phyloP scores from a whole-genome alignment of 257 asterid genomes.

The Nicotiana obtusifolia region DNA sequence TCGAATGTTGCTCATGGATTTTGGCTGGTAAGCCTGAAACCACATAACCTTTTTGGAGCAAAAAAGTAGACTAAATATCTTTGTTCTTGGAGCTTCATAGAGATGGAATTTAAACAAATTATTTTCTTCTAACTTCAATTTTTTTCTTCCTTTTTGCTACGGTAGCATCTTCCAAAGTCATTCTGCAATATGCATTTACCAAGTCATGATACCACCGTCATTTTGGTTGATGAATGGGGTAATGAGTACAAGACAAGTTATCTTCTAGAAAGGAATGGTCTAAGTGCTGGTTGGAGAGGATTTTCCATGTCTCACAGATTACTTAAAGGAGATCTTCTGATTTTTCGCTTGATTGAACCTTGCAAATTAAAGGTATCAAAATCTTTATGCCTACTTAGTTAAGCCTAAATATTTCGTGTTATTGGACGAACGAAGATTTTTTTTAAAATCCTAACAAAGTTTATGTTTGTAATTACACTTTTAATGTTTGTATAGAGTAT shows the following conservation, averaged over 20 bases:
- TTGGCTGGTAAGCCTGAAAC: constrained; percentile 70
- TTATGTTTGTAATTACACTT: background rate
- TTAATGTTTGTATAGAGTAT: background rate
- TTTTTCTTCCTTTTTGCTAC: constrained; percentile 7
- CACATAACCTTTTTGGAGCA: background rate
- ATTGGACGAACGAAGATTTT: background rate
- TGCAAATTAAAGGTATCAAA: constrained; percentile 72
- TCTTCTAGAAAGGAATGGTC: constrained; percentile 65
- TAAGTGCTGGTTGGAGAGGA: constrained; percentile 97
- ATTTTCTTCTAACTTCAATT: background rate
- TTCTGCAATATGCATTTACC: constrained; percentile 62
- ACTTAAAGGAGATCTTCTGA: constrained; percentile 68
- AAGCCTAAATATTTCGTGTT: background rate
- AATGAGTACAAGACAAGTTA: constrained; percentile 62
- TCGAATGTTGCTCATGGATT: constrained; percentile 89
- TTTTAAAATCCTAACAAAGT: background rate
- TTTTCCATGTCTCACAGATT: constrained; percentile 63
- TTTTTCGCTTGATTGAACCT: constrained; percentile 63
- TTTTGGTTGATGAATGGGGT: constrained; percentile 86
- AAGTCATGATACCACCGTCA: constrained; percentile 42
- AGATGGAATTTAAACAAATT: background rate
- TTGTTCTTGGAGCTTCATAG: background rate
- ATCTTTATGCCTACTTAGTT: background rate
- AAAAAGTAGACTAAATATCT: background rate
- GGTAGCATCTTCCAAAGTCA: constrained; percentile 68